These are phyloP conservation scores for Botryotinia convoluta DNA, from an alignment of 2,329 filamentous ascomycete species.

Conservation along the genomic window DNA sequence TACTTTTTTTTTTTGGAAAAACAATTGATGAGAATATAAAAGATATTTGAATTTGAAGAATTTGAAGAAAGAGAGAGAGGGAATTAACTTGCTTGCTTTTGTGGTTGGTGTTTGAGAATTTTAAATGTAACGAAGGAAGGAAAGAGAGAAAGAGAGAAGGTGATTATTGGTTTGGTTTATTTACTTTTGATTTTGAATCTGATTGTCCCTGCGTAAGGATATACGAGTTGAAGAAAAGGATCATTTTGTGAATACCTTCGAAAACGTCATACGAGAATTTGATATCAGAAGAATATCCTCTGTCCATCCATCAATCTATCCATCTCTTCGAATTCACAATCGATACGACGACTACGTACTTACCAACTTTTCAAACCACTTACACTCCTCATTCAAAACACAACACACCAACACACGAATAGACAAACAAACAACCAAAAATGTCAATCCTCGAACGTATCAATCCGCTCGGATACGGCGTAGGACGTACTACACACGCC, in stretches of 20 bases:
- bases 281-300: neutral
- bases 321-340: neutral
- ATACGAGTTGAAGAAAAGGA: neutral
- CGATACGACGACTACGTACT: neutral
- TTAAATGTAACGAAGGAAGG: neutral
- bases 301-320: neutral
- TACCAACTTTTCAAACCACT: neutral
- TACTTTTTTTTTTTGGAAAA: no score
- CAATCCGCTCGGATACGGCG: conserved; percentile 1
- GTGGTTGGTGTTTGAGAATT: neutral
- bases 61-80: neutral
- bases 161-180: neutral
- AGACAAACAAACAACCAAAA: neutral
- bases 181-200: neutral
- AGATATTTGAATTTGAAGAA: neutral
- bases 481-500: conserved; percentile 43
- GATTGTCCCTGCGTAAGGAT: neutral
- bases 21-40: neutral
- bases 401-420: neutral
- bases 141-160: neutral
- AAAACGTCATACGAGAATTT: neutral
- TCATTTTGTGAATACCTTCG: neutral
- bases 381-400: neutral
- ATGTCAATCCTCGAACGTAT: conserved; percentile 11
- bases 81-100: neutral